A percentile compares a stretch with the other conserved stretches of the same genome.
Conservation (phyloP, 352 stramenopile species). For the Thraustochytrium striatum region DNA sequence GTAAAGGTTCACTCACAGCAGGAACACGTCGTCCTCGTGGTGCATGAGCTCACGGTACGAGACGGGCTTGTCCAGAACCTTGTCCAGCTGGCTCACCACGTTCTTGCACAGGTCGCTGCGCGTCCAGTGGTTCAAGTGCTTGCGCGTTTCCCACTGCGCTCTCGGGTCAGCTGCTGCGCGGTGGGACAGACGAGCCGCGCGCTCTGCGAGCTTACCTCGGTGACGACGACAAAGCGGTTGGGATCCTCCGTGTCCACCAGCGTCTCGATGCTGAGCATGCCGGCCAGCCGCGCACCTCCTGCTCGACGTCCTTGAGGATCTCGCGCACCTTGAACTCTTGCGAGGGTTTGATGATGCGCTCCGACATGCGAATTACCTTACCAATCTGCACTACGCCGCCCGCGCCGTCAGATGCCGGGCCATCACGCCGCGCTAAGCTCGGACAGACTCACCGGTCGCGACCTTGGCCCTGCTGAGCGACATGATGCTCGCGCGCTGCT, state of each 20-base stretch:
- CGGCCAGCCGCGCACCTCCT: slow-evolving; percentile 31
- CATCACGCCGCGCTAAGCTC: background rate
- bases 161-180: no score
- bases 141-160: slow-evolving; percentile 32
- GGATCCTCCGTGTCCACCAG: slow-evolving; percentile 30
- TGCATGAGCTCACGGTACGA: slow-evolving; percentile 45
- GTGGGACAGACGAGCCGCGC: no score
- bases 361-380: slow-evolving; percentile 43
- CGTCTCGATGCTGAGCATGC: slow-evolving; percentile 33
- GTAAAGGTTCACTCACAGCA: slow-evolving; percentile 14
- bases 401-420: background rate
- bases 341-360: slow-evolving; percentile 11
- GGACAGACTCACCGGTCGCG: background rate
- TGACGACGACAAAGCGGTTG: slow-evolving; percentile 31
- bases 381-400: slow-evolving; percentile 5
- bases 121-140: slow-evolving; percentile 18
- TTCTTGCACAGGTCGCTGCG: slow-evolving; percentile 31
- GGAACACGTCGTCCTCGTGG: slow-evolving; percentile 39
- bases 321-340: background rate
- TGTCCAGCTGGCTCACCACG: slow-evolving; percentile 19
- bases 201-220: background rate
- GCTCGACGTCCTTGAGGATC: slow-evolving; percentile 19
- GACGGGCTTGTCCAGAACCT: slow-evolving; percentile 10
- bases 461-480: slow-evolving; percentile 25
- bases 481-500: slow-evolving; percentile 9